phyloP scores from a whole-genome alignment of 164 flowering plant genomes.

The Umbilicus rupestris region DNA sequence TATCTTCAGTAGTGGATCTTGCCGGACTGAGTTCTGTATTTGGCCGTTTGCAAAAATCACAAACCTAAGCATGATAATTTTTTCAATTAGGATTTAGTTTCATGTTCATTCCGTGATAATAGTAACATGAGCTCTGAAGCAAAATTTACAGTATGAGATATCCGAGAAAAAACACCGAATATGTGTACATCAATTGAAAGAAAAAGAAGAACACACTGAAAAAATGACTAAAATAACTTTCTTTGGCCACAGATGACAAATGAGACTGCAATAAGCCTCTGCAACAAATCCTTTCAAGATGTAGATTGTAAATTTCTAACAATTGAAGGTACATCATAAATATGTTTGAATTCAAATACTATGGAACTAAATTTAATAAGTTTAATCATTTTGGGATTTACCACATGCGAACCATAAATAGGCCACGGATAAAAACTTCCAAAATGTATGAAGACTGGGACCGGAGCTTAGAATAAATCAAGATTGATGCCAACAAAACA shows the following conservation, averaged over 20 bases:
- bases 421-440: not conserved
- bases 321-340: not conserved
- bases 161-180: not conserved
- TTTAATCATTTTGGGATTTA: no score
- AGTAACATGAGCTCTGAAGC: not conserved
- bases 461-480: not conserved
- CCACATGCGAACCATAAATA: slow-evolving; percentile 2
- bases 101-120: not conserved
- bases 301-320: not conserved
- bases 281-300: not conserved
- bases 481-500: not conserved
- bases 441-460: not conserved
- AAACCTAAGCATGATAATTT: slow-evolving; percentile 41
- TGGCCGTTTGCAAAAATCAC: slow-evolving; percentile 74
- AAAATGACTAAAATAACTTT: no score
- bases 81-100: not conserved
- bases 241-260: not conserved
- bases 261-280: not conserved
- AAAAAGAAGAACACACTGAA: not conserved
- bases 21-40: slow-evolving; percentile 61
- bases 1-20: slow-evolving; percentile 63
- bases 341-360: no score
- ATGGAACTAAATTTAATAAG: no score
- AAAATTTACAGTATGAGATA: not conserved
- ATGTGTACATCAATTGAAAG: not conserved